Base-by-base conservation (phyloP, 1,284 basidiomycete genomes). In the Moesziomyces sp. region DNA sequence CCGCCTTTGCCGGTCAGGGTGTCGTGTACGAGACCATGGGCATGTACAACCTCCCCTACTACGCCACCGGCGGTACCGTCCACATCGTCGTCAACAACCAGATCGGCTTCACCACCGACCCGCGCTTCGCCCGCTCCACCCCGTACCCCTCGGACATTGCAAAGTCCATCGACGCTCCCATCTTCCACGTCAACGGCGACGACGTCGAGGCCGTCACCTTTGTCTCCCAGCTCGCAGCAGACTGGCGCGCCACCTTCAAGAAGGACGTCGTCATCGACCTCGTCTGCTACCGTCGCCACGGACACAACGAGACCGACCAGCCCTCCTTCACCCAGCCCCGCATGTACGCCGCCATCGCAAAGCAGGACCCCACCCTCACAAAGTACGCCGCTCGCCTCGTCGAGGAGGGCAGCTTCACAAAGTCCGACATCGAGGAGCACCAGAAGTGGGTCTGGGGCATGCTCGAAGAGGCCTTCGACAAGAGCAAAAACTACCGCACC, bases 21-120 rank as follows among this genome's bases (percentile, higher is more conserved):
- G 88, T 99, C 67, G 95, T 99, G 44, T 99, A 99, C 86, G 97
- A 99, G 88, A 98, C 96, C 44, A 97, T 97, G 93, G 97, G 97
- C 83, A 93, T 99, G 88, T 92, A 95, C 87, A 93, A 92, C 84
- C 88, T 99, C 49, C 93, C 93, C 48, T 90, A 89, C 86, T 99
- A 97, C 86, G 94, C 95, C 52, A 97, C 95, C 19, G 97, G 97
- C 69, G 97, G 97, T 71, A 99, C 97, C 48, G 93, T 99, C 79
- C 97, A 99, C 85, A 88, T 99, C 74, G 95, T 99, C 81, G 94
- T 99, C 81, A 99, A 99, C 89, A 99, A 99, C 87, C 97, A 99
- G 86, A 97, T 99, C 72, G 97, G 97, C 76, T 99, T 99, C 88
- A 99, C 97, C 66, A 99, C 97, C 59, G 96, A 98, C 85, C 97